These are phyloP conservation scores for Moniliophthora roreri DNA, from an alignment of 1,284 basidiomycete genomes.

Conservation along the genomic window DNA sequence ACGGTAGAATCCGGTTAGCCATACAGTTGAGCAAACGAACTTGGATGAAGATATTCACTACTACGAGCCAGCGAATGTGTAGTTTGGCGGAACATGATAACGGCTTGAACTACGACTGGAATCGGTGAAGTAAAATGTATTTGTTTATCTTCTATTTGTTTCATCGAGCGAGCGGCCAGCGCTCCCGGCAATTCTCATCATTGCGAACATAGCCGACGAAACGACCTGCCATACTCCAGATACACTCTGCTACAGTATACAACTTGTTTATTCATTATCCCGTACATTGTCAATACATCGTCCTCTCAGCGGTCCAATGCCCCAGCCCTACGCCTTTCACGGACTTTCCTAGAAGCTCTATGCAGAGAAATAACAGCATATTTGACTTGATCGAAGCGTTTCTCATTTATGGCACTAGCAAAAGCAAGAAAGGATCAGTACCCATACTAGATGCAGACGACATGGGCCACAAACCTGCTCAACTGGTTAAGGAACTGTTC, in stretches of 20 bases:
- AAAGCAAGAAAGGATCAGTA: slow-evolving; percentile 11
- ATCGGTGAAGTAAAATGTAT: not conserved
- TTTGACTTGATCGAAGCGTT: slow-evolving; percentile 78
- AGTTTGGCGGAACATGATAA: slow-evolving; percentile 57
- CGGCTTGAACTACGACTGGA: slow-evolving; percentile 6
- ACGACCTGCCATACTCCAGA: too few relatives aligned
- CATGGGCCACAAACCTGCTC: slow-evolving; percentile 57
- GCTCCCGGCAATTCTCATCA: too few relatives aligned
- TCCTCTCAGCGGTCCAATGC: slow-evolving; percentile 38
- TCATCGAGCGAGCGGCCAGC: not conserved
- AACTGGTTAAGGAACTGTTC: slow-evolving; percentile 74
- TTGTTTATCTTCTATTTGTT: slow-evolving; percentile 9
- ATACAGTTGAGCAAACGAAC: not conserved
- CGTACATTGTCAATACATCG: not conserved
- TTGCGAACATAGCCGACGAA: too few relatives aligned
- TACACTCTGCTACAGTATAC: not conserved
- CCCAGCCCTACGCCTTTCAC: slow-evolving; percentile 60
- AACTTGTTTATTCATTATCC: not conserved
- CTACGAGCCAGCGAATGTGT: slow-evolving; percentile 52
- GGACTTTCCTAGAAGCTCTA: slow-evolving; percentile 65
- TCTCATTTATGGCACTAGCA: slow-evolving; percentile 58
- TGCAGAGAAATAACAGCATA: slow-evolving; percentile 67
- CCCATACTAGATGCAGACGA: slow-evolving; percentile 7
- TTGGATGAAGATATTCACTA: slow-evolving; percentile 37
- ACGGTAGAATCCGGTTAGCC: slow-evolving; percentile 2